Base-by-base conservation (phyloP, 306 rosid genomes). In the Lotus japonicus region DNA sequence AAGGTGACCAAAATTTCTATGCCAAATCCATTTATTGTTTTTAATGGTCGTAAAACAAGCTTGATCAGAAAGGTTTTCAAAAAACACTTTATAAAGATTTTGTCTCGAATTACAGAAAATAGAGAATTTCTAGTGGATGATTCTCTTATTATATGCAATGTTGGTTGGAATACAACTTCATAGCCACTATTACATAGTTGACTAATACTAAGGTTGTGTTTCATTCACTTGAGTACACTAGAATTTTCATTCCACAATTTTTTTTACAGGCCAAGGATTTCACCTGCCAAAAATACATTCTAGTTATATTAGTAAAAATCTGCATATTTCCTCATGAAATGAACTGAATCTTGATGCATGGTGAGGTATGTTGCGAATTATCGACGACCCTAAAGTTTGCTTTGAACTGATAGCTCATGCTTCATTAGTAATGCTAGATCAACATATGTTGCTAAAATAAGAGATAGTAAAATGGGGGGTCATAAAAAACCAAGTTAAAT, bases 331-430 rank as follows among this genome's bases (percentile, higher is more conserved):
- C 53, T 17, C 15, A 64, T 58, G 31, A 51, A 57, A 46, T 33
- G 14, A 14, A 23, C 63, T 17, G 23, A 55, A 56, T 16, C 45
- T n/a, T 21, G 55, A 36, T 7, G 62, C 65, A 49, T 62, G 39
- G 11, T n/a, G 51, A 65, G 52, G 23, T 54, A 19, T 28, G 11
- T 23, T 35, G 66, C 11, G 8, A 64, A 51, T 50, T 23, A 66
- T 60, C 15, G 1, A 44, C 46, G 45, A 61, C 43, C 2, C 81
- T 92, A 92, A 39, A 92, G 82, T 72, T 76, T 79, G 75, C 97
- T 90, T 52, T 64, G 80, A 68, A 72, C 66, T 50, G 84, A 81
- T 28, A 85, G 79, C 71, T 88, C 95, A 9, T 18, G 82, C 82
- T 86, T 94, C 78, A 90, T 72, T 79, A 38, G 8, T 0, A 38